Conservation (phyloP, 2,329 filamentous ascomycete genomes). For the Monosporascus sp. region DNA sequence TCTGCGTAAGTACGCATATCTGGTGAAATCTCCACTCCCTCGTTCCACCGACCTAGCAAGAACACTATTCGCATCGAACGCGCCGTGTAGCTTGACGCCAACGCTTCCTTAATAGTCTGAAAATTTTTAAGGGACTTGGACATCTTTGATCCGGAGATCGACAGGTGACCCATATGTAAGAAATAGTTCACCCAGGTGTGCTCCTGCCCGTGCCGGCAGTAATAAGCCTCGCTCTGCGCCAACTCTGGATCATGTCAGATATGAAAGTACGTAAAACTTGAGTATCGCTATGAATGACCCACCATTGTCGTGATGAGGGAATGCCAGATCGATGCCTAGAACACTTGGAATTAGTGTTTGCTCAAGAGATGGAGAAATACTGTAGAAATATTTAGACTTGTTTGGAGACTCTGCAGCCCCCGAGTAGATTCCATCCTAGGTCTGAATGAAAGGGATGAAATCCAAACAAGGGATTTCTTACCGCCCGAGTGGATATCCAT, state of each 20-base stretch:
- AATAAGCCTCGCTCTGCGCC: conserved; percentile 74
- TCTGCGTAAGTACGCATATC: conserved; percentile 71
- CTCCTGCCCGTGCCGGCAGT: conserved; percentile 41
- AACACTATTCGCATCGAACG: conserved; percentile 81
- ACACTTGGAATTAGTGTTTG: background rate
- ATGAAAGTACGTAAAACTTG: conserved; percentile 28
- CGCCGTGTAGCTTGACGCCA: conserved; percentile 65
- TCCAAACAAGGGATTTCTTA: background rate
- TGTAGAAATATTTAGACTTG: background rate
- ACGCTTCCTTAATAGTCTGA: conserved; percentile 81
- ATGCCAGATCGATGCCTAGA: conserved; percentile 69
- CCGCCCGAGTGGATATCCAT: conserved; percentile 95
- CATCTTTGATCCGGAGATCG: conserved; percentile 91
- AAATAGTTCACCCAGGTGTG: conserved; percentile 94
- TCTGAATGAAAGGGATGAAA: background rate
- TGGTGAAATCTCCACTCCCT: conserved; percentile 84
- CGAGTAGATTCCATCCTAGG: background rate
- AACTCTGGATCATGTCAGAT: conserved; percentile 59
- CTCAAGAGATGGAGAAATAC: background rate
- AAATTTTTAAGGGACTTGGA: conserved; percentile 95
- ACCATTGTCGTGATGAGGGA: conserved; percentile 87
- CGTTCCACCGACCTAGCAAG: conserved; percentile 81
- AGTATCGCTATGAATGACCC: background rate
- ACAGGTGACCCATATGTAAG: conserved; percentile 88
- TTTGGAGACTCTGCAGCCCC: background rate